Evolutionary conservation across 345 rosid species (phyloP).

Genomic region (Hirschfeldia incana): DNA sequence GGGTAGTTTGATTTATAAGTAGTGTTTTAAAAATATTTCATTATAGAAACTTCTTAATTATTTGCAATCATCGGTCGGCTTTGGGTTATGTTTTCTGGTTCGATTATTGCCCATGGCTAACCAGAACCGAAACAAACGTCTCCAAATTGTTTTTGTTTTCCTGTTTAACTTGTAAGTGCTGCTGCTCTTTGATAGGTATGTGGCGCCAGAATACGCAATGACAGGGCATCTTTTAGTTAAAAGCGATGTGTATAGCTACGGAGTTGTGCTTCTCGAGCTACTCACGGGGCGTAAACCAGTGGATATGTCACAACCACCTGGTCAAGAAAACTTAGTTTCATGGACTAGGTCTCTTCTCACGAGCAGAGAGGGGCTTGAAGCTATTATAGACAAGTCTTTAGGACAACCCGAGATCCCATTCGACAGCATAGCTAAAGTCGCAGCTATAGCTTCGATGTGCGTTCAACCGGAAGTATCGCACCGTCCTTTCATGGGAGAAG

Average conservation of each 20-base stretch:
- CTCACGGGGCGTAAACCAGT: constrained; percentile 83
- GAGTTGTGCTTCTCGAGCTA: not conserved
- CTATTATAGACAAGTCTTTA: constrained; percentile 62
- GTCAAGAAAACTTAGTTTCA: constrained; percentile 88
- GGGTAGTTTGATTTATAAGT: not conserved
- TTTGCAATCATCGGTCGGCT: too few relatives aligned
- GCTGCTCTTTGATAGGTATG: constrained; percentile 53
- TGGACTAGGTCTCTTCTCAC: constrained; percentile 86
- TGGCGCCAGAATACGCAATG: constrained; percentile 46
- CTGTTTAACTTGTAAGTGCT: constrained; percentile 15
- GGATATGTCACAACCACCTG: constrained; percentile 84
- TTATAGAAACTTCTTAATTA: too few relatives aligned
- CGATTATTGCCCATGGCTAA: too few relatives aligned
- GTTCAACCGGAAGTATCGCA: constrained; percentile 94
- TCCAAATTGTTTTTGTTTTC: not conserved
- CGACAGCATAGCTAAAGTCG: constrained; percentile 81
- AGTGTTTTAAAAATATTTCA: too few relatives aligned
- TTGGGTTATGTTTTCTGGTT: too few relatives aligned
- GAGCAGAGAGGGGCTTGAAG: constrained; percentile 69
- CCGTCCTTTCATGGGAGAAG: constrained; percentile 99
- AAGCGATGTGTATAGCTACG: constrained; percentile 59
- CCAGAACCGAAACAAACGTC: not conserved
- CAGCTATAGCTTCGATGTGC: constrained; percentile 94
- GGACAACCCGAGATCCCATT: constrained; percentile 58
- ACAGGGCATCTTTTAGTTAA: constrained; percentile 94